These are phyloP conservation scores for Phytophthora chlamydospora DNA, from an alignment of 352 stramenopile species.

Conservation along the genomic window DNA sequence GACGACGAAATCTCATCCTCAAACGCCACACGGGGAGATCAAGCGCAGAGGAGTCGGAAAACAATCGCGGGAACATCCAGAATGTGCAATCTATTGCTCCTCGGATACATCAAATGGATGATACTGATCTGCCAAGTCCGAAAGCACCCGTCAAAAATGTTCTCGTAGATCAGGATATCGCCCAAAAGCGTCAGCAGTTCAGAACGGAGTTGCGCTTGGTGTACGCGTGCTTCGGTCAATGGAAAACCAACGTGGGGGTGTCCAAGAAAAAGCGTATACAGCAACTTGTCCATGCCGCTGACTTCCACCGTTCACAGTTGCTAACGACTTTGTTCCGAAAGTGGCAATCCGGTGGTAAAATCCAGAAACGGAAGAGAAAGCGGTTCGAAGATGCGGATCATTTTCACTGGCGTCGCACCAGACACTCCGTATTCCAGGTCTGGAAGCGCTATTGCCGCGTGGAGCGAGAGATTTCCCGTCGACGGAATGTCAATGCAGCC, in stretches of 20 bases:
- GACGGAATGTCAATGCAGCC: slow-evolving; percentile 1
- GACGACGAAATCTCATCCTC: slow-evolving; percentile 28
- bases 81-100: too few relatives aligned
- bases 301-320: slow-evolving; percentile 11
- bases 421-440: slow-evolving; percentile 8
- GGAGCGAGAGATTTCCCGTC: slow-evolving; percentile 24
- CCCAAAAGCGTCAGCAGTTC: slow-evolving; percentile 32
- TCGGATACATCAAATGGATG: too few relatives aligned
- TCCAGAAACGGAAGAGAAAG: slow-evolving; percentile 12
- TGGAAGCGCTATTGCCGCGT: slow-evolving; percentile 21
- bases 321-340: slow-evolving; percentile 6
- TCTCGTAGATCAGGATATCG: background rate
- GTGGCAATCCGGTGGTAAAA: slow-evolving; percentile 6
- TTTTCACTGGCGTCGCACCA: slow-evolving; percentile 13
- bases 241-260: slow-evolving; percentile 17
- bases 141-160: background rate
- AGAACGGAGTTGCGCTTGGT: slow-evolving; percentile 24
- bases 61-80: background rate
- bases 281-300: slow-evolving; percentile 12
- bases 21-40: slow-evolving; percentile 19
- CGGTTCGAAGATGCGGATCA: slow-evolving; percentile 5
- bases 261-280: slow-evolving; percentile 2
- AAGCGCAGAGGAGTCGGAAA: slow-evolving; percentile 15
- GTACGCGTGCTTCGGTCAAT: slow-evolving; percentile 33
- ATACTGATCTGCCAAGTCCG: background rate